Evolutionary conservation across 108 stramenopile species (phyloP), one percentile per base, ranked within the genome.

Genomic region (Fragilariopsis cylindrus): DNA sequence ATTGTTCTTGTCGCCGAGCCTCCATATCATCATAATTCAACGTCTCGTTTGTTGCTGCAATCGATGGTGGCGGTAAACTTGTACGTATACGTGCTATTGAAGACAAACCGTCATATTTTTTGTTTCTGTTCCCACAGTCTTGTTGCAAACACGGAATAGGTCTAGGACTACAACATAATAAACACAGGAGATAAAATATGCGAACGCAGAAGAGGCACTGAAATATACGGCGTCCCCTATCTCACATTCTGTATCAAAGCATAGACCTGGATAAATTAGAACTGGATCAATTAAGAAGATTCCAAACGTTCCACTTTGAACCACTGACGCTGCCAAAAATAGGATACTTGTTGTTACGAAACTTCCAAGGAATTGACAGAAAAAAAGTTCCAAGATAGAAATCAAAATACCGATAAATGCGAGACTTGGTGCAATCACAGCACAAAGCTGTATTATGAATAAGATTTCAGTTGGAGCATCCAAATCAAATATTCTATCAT

Each of bases 111-210:
- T 30, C 30, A 30, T 30, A 2, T 30, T 30, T 30, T 1, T 30
- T 30, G 30, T 30, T 30, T 30, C 30, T 30, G 30, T 30, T 30
- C 30, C 30, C 30, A 30, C 30, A 30, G 30, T 30, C 30, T 62
- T 62, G 47, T 67, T 71, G 54, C 16, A 52, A 53, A 5, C 43
- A 70, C 12, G 79, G 70, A 9, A 62, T 58, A n/a, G 79, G 79
- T 45, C 64, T 48, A 7, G 79, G 79, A 53, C 73, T 68, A 49
- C 79, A 80, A 53, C 79, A 80, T 11, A 73, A 49, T 13, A 80
- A 1, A 71, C 50, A 18, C 74, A 74, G 13, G 57, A 19, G 8
- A 49, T 39, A 50, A 68, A 80, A 57, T 57, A 80, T 4, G 58
- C 18, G 4, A 64, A 48, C 5, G 58, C 43, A 44, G 79, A 21